These are phyloP conservation scores for Ceratobasidium theobromae DNA, from an alignment of 1,284 basidiomycete species.

Conservation along the genomic window DNA sequence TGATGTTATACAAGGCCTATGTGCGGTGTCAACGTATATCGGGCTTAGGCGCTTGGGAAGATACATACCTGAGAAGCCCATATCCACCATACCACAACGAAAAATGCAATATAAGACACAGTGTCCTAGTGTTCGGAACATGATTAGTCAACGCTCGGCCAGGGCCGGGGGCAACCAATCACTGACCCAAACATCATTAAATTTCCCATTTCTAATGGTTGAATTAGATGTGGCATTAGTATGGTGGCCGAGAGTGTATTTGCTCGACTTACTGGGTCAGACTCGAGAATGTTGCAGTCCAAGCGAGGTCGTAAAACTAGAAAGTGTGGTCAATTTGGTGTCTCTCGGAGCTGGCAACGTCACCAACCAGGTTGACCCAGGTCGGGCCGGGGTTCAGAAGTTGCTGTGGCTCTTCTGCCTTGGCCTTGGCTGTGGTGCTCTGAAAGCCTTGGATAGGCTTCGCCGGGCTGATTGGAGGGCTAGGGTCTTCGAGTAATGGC, in stretches of 20 bases:
- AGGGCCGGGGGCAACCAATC: neutral
- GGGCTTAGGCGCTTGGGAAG: neutral
- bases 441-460: no score
- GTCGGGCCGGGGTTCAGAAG: neutral
- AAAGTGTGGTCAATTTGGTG: neutral
- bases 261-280: neutral
- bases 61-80: slow-evolving; percentile 8
- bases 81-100: slow-evolving; percentile 8
- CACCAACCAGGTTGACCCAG: neutral
- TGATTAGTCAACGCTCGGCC: neutral
- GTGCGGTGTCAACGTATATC: neutral
- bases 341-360: neutral
- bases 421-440: no score
- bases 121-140: neutral
- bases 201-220: neutral
- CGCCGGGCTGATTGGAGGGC: no score
- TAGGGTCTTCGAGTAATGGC: no score
- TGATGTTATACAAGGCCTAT: neutral
- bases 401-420: neutral
- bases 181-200: neutral
- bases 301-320: neutral
- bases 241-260: no score
- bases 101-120: neutral
- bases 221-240: no score
- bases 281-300: no score